These are phyloP conservation scores for Aspergillus eucalypticola DNA, from an alignment of 2,329 filamentous ascomycete genomes.

Conservation along the genomic window DNA sequence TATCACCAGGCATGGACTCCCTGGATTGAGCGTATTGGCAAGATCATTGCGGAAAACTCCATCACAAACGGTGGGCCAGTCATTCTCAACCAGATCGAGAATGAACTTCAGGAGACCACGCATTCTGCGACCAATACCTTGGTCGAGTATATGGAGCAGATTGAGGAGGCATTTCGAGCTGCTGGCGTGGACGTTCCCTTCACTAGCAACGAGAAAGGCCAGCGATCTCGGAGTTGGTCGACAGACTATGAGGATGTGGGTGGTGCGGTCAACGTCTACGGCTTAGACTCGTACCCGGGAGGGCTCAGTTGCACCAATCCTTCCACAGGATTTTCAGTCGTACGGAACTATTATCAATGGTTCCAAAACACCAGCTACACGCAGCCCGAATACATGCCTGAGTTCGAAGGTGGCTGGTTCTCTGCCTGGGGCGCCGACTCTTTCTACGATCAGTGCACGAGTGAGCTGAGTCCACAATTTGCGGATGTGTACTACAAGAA, in stretches of 20 bases:
- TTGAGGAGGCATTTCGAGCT: conserved; percentile 49
- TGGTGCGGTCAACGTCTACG: conserved; percentile 52
- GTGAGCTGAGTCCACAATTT: conserved; percentile 51
- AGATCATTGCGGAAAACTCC: conserved; percentile 52
- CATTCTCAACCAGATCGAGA: conserved; percentile 56
- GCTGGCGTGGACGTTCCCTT: conserved; percentile 54
- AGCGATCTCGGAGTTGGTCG: conserved; percentile 53
- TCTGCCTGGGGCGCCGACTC: conserved; percentile 53
- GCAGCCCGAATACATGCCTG: conserved; percentile 55
- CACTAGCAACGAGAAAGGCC: conserved; percentile 55
- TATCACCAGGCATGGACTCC: conserved; percentile 51
- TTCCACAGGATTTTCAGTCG: conserved; percentile 51
- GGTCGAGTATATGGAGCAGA: conserved; percentile 56
- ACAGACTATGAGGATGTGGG: conserved; percentile 58
- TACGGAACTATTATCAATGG: conserved; percentile 59
- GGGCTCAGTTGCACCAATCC: conserved; percentile 54
- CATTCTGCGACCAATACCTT: conserved; percentile 48
- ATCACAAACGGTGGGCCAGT: conserved; percentile 55
- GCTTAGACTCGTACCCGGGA: conserved; percentile 35
- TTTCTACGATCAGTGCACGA: conserved; percentile 54
- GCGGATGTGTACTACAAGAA: conserved; percentile 60
- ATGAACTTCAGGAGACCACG: conserved; percentile 52
- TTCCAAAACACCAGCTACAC: conserved; percentile 58
- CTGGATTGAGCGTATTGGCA: conserved; percentile 50
- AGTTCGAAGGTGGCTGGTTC: conserved; percentile 58